Base-by-base conservation (phyloP, 352 stramenopile genomes). In the Globisporangium irregulare region DNA sequence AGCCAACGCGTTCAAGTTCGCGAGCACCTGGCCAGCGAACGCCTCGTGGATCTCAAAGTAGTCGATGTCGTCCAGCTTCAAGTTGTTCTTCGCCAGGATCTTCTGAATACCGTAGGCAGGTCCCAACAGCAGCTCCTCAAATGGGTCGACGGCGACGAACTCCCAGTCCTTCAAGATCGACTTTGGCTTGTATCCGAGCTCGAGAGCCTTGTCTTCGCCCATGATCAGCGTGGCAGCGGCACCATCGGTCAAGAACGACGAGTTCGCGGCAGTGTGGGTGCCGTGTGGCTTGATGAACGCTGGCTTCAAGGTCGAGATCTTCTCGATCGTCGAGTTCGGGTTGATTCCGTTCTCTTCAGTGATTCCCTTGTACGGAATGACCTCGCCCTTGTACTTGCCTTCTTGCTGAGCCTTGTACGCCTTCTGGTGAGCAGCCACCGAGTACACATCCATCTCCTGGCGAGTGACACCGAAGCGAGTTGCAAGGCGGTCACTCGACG, bases 21-120 rank as follows among this genome's bases (percentile, higher is more conserved):
- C 92, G 9, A 99, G 85, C 71, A 99, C 94, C 79, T 99, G 97
- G 34, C 97, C 97, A 29, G 97, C 97, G 81, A 99, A 99, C 14
- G 97, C 97, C 74, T 99, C 98, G 77, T 99, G 98, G 73, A 99
- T 98, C 86, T 99, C 98, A 70, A 98, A 99, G 62, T 98, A 97
- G 75, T 98, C 97, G 76, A 99, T 98, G 73, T 99, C 97, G 66
- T 92, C 93, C 67, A 91, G 73, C 81, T 79, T 96, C 51, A 97
- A 73, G 67, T 94, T 93, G 79, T 95, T 86, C 67, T 89, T 86
- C 50, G 78, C 75, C 54, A 97, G 71, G 36, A 97, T 77, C 66
- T 93, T 83, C 67, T 91, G 79, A 69, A 97, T 97, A 34, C 83
- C 97, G 75, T 98, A 99, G 10, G 98, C 98, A 8, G 98, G 98